Evolutionary conservation across 495 filamentous ascomycete genomes (phyloP).

Genomic region (Penicillium coffeae): DNA sequence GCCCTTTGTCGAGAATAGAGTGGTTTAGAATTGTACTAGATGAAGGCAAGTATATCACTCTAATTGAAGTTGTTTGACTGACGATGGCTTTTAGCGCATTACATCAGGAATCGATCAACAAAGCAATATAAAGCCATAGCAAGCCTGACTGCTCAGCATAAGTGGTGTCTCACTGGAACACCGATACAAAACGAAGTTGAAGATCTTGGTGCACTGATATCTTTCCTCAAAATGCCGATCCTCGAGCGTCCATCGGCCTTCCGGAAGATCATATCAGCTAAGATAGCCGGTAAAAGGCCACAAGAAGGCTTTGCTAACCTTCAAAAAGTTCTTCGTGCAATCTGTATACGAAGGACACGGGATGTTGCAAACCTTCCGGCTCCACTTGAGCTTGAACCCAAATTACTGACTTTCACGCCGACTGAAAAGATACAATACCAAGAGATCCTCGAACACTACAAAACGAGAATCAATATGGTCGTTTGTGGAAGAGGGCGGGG

Average conservation of each 20-base stretch:
- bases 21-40: too few relatives aligned
- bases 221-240: conserved; percentile 1
- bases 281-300: too few relatives aligned
- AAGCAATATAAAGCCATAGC: conserved; percentile 4
- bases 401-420: too few relatives aligned
- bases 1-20: too few relatives aligned
- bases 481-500: not conserved
- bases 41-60: too few relatives aligned
- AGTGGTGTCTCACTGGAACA: conserved; percentile 5
- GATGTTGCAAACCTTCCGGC: too few relatives aligned
- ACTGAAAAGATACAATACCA: too few relatives aligned
- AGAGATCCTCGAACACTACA: not conserved
- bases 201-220: not conserved
- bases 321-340: too few relatives aligned
- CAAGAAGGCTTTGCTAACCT: too few relatives aligned
- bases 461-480: conserved; percentile 1
- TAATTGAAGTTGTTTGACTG: too few relatives aligned
- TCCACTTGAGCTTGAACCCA: too few relatives aligned
- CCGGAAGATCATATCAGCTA: conserved; percentile 4
- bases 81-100: not conserved
- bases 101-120: conserved; percentile 2
- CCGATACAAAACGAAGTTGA: conserved; percentile 5
- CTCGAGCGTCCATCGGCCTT: conserved; percentile 1
- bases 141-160: not conserved
- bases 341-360: too few relatives aligned